phyloP scores from a whole-genome alignment of 2,329 filamentous ascomycete genomes.

The Cytospora leucostoma region DNA sequence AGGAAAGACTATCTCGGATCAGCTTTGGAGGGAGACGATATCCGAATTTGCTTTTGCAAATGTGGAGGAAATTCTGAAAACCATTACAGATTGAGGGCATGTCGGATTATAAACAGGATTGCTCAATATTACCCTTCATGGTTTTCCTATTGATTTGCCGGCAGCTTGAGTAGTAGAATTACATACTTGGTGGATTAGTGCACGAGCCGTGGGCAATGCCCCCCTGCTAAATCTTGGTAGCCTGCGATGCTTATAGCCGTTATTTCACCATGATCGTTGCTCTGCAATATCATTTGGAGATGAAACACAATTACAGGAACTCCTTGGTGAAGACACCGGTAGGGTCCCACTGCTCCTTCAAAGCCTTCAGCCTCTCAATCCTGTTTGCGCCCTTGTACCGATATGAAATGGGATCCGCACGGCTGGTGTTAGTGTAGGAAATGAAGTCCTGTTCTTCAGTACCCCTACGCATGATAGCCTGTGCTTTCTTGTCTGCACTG shows the following conservation, averaged over 20 bases:
- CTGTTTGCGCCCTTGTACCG: slow-evolving; percentile 1
- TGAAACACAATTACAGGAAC: background rate
- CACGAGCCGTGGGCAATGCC: no score
- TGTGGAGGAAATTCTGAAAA: background rate
- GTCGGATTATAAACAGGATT: background rate
- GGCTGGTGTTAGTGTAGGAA: slow-evolving; percentile 1
- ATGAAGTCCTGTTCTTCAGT: background rate
- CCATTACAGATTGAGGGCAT: background rate
- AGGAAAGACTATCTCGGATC: slow-evolving; percentile 25
- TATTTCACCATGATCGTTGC: no score
- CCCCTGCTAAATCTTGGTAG: no score
- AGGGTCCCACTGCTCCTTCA: slow-evolving; percentile 3
- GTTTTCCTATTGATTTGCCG: no score
- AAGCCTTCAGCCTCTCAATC: background rate
- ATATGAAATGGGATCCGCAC: background rate
- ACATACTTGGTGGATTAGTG: no score
- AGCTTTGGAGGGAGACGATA: slow-evolving; percentile 34
- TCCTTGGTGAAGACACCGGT: background rate
- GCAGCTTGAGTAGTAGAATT: no score
- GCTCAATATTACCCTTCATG: no score
- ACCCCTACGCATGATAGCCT: background rate
- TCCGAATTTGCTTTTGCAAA: slow-evolving; percentile 32
- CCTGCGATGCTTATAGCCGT: no score
- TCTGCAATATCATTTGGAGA: no score
- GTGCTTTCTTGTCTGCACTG: background rate